phyloP scores from a whole-genome alignment of 2,329 filamentous ascomycete species.

The Colletotrichum viniferum region DNA sequence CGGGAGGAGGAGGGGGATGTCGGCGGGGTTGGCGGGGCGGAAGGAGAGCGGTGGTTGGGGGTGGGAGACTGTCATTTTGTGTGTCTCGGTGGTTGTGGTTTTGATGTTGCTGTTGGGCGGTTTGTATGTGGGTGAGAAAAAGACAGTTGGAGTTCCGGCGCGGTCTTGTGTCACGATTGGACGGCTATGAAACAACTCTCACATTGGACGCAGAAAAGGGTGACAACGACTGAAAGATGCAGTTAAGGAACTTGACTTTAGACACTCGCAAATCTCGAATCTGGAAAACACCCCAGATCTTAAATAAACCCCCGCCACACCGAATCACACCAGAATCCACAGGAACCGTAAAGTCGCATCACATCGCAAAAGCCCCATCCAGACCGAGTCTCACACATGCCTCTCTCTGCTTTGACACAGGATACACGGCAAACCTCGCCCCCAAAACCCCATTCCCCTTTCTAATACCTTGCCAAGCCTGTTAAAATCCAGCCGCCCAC shows the following conservation, averaged over 20 bases:
- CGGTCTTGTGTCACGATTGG: neutral
- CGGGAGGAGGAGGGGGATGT: slow-evolving; percentile 35
- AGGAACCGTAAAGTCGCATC: neutral
- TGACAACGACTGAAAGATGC: neutral
- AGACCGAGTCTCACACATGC: rapidly evolving
- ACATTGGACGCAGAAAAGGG: neutral
- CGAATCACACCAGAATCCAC: neutral
- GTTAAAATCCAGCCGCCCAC: rapidly evolving
- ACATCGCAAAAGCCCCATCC: neutral
- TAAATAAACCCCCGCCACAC: neutral
- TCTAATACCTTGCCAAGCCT: neutral
- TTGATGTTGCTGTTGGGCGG: neutral
- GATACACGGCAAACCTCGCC: neutral
- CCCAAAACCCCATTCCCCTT: too few relatives aligned
- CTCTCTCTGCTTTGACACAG: neutral
- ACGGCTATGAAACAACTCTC: neutral
- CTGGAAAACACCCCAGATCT: neutral
- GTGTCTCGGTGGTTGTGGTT: neutral
- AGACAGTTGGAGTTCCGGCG: neutral
- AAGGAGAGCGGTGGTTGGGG: slow-evolving; percentile 28
- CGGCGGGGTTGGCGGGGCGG: slow-evolving; percentile 37
- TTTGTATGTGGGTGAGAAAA: neutral
- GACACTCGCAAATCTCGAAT: neutral
- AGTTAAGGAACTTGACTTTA: neutral
- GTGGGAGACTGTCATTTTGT: neutral